Evolutionary conservation across 78 protist species (phyloP).

Genomic region (Dictyostelium firmibasis): DNA sequence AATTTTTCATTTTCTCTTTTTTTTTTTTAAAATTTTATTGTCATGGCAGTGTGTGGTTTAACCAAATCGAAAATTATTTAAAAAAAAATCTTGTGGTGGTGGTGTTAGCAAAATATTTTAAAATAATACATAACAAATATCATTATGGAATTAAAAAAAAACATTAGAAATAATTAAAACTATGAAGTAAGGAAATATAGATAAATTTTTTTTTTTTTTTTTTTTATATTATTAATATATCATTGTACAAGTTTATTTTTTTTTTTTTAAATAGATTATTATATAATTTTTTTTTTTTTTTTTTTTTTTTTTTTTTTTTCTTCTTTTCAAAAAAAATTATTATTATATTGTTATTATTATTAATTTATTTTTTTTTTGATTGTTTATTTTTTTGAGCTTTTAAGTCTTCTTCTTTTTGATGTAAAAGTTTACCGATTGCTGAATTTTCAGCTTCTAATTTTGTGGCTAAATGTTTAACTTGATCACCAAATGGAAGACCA

Average conservation of each 20-base stretch:
- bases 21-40: neutral
- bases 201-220: neutral
- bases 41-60: neutral
- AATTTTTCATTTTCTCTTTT: no score
- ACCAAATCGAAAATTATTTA: neutral
- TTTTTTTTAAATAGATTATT: neutral
- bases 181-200: no score
- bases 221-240: neutral
- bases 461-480: conserved; percentile 65
- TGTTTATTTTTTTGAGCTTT: neutral
- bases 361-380: no score
- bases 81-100: neutral
- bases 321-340: no score
- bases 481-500: conserved; percentile 72
- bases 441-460: conserved; percentile 57
- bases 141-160: no score
- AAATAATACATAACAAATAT: no score
- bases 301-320: neutral
- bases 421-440: conserved; percentile 30
- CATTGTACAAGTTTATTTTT: neutral
- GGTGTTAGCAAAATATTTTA: neutral
- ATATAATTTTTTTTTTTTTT: neutral
- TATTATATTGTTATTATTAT: neutral
- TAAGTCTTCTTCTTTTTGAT: conserved; percentile 37
- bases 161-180: no score